Base-by-base conservation (phyloP, 352 stramenopile genomes). In the Globisporangium perplexum region DNA sequence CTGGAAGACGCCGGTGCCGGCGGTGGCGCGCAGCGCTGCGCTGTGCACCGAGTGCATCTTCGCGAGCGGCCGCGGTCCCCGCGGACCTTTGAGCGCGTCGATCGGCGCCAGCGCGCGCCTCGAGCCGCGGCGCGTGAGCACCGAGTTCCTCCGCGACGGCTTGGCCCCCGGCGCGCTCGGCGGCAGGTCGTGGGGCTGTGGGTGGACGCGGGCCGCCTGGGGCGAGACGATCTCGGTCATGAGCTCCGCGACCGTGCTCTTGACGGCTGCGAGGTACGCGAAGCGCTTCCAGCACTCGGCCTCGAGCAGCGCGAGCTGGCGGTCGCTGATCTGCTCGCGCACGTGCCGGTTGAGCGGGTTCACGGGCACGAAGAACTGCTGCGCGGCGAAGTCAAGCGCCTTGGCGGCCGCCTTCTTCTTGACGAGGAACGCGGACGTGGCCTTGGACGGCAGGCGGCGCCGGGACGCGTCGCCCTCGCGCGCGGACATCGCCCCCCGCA, bases 261-360 rank as follows among this genome's bases (percentile, higher is more conserved):
- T 56, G 14, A 85, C 55, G 3, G 59, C 45, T 11, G 65, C 59
- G 2, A 83, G 51, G 22, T 74, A 71, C 20, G 69, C 72, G 36
- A 64, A 78, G 7, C 78, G 68, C 1, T 59, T 42, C 78, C 78
- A 90, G 54, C 70, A 80, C 43, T 90, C 78, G 0, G 41, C 58
- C 44, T 88, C 76, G 0, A 90, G 62, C 0, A 53, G 26, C 6
- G 50, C 53, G 4, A 88, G n/a, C 22, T 75, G 57, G 0, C 63
- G 51, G 17, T 85, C 72, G 18, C 69, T 64, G 7, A 88, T 53
- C 31, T 68, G 53, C 10, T 71, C 55, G 3, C 62, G 53, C 12
- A 88, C 35, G 26, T 80, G 65, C n/a, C 72, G 78, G 53, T 77
- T 87, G 7, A 86, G 50, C 0, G 78, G 78, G 42, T 77, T 88